These are phyloP conservation scores for Picochlorum sp. DNA, from an alignment of 139 green algal genomes.

Conservation along the genomic window DNA sequence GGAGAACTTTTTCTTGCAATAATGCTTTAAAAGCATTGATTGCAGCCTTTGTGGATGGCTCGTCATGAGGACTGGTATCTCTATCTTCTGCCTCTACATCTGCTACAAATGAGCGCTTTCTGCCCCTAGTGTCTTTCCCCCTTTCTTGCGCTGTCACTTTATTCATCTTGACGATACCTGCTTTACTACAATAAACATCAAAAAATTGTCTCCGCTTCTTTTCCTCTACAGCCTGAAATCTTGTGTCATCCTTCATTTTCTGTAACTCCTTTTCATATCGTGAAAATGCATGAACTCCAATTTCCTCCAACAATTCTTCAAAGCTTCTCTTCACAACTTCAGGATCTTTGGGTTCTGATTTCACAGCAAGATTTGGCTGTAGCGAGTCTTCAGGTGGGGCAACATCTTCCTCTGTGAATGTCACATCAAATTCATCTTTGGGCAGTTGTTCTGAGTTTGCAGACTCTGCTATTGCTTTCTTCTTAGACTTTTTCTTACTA, in stretches of 20 bases:
- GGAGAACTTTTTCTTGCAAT: constrained; percentile 42
- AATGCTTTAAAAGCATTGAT: constrained; percentile 34
- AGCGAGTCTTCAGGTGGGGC: not conserved
- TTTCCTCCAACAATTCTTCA: constrained; percentile 51
- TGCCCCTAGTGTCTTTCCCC: not conserved
- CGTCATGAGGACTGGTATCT: not conserved
- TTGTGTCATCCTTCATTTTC: constrained; percentile 47
- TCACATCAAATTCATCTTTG: constrained; percentile 24
- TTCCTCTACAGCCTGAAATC: constrained; percentile 43
- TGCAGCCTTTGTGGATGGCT: not conserved
- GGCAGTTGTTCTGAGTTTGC: not conserved
- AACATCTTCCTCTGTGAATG: constrained; percentile 25
- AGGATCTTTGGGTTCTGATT: not conserved
- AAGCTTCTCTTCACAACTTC: constrained; percentile 23
- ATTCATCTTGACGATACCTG: not conserved
- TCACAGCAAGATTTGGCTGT: not conserved
- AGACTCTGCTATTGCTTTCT: not conserved
- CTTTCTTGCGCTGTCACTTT: not conserved
- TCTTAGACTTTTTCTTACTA: not conserved
- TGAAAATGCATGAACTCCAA: constrained; percentile 46
- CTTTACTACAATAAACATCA: constrained; percentile 64
- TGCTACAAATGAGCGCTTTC: not conserved
- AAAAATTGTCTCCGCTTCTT: constrained; percentile 55
- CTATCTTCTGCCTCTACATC: not conserved
- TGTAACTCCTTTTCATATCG: constrained; percentile 56